Evolutionary conservation across 176 grass and related monocot genomes (phyloP).

Genomic region (Musa itinerans): DNA sequence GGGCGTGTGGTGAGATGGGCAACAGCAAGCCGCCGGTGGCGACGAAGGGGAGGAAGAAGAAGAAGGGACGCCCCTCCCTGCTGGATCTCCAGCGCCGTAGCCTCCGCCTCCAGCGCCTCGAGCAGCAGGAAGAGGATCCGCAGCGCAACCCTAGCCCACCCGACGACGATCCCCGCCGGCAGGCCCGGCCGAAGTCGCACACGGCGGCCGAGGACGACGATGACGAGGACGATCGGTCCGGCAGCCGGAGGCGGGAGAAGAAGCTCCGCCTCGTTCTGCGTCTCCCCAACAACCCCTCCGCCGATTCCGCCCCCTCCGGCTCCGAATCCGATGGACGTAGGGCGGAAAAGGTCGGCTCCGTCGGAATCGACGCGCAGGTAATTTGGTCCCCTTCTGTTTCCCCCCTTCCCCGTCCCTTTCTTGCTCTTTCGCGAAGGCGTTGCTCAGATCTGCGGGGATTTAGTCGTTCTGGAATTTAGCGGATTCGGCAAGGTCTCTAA

Average conservation of each 20-base stretch:
- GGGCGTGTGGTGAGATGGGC: conserved; percentile 19
- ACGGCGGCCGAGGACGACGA: not conserved
- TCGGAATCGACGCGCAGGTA: not conserved
- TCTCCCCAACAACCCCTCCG: conserved; percentile 12
- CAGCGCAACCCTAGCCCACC: conserved; percentile 13
- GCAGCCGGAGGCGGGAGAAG: conserved; percentile 47
- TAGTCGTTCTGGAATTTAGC: not conserved
- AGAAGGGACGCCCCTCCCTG: conserved; percentile 96
- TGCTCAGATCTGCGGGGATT: conserved; percentile 2
- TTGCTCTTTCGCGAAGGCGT: not conserved
- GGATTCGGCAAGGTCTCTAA: not conserved
- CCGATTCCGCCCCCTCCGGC: conserved; percentile 23
- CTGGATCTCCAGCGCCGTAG: conserved; percentile 79
- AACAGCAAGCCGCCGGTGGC: conserved; percentile 18
- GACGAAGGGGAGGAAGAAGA: conserved; percentile 35
- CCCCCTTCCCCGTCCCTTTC: not conserved
- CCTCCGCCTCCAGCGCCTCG: conserved; percentile 38
- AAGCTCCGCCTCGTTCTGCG: conserved; percentile 73
- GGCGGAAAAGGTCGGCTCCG: conserved; percentile 1
- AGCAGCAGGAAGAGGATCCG: conserved; percentile 4
- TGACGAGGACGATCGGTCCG: conserved; percentile 22
- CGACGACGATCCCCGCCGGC: conserved; percentile 22
- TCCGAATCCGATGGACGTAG: conserved; percentile 31
- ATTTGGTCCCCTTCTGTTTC: not conserved
- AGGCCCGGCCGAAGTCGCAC: no score